These are phyloP conservation scores for Silene coronaria DNA, from an alignment of 179 eudicot species.

Conservation along the genomic window DNA sequence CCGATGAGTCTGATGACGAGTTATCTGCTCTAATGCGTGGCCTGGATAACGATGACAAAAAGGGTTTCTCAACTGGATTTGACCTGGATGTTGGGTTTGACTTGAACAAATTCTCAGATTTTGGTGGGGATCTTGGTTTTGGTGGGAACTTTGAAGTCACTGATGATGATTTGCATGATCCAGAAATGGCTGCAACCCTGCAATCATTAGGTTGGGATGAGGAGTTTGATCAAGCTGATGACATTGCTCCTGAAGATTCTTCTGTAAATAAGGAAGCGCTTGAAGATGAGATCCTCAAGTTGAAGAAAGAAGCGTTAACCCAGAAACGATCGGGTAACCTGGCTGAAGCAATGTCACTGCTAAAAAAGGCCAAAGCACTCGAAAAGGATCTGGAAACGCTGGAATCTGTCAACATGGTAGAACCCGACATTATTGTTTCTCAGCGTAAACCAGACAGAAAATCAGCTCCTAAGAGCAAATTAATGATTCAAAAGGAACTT, in stretches of 20 bases:
- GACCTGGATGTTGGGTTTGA: slow-evolving; percentile 39
- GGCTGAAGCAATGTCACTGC: slow-evolving; percentile 56
- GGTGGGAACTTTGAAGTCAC: slow-evolving; percentile 66
- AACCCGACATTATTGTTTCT: slow-evolving; percentile 10
- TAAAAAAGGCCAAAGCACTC: slow-evolving; percentile 68
- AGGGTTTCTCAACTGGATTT: slow-evolving; percentile 34
- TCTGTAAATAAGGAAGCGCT: slow-evolving; percentile 34
- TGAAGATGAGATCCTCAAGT: slow-evolving; percentile 41
- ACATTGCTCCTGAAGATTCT: slow-evolving; percentile 15
- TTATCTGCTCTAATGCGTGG: slow-evolving; percentile 65
- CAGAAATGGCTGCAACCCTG: slow-evolving; percentile 72
- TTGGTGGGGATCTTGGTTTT: slow-evolving; percentile 43
- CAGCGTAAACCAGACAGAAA: slow-evolving; percentile 24
- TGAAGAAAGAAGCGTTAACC: slow-evolving; percentile 62
- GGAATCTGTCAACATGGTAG: slow-evolving; percentile 7
- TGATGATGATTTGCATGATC: slow-evolving; percentile 79
- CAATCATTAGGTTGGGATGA: slow-evolving; percentile 84
- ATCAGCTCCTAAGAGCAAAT: slow-evolving; percentile 52
- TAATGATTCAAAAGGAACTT: slow-evolving; percentile 75
- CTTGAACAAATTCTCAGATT: slow-evolving; percentile 35
- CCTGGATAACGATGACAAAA: slow-evolving; percentile 51
- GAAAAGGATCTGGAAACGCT: slow-evolving; percentile 54
- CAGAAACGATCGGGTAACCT: slow-evolving; percentile 61
- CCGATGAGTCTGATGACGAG: slow-evolving; percentile 91
- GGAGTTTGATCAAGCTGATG: slow-evolving; percentile 33